Percentiles rank a stretch among this genome's conserved stretches.
Conservation (phyloP, 2,329 filamentous ascomycete genomes). For the Tolypocladium guangdongense region DNA sequence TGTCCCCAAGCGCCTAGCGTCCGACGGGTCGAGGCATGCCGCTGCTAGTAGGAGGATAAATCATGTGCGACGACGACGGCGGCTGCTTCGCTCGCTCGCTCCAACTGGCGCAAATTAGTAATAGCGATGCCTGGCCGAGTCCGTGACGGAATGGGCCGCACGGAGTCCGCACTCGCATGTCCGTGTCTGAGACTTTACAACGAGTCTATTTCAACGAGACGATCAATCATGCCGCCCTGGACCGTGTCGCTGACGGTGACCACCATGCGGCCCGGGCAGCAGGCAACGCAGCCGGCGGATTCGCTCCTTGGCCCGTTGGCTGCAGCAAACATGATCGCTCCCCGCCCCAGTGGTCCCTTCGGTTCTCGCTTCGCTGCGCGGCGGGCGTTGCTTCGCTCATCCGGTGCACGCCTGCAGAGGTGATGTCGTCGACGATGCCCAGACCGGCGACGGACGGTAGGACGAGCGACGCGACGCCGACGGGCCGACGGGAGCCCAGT, state of each 20-base stretch:
- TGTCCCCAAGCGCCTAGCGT: background rate
- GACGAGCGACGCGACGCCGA: background rate
- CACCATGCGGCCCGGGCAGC: background rate
- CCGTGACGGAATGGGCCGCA: too few relatives aligned
- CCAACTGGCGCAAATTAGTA: background rate
- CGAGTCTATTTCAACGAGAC: conserved; percentile 7
- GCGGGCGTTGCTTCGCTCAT: background rate
- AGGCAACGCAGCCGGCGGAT: background rate
- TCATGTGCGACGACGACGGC: background rate
- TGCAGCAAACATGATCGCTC: background rate
- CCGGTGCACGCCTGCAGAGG: background rate
- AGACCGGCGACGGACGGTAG: background rate
- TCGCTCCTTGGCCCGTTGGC: background rate
- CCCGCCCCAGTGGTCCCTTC: background rate
- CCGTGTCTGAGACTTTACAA: conserved; percentile 9
- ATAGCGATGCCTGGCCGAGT: too few relatives aligned
- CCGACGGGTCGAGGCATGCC: background rate
- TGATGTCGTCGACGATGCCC: background rate
- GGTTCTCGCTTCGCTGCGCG: background rate
- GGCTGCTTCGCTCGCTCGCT: background rate
- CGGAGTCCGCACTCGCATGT: too few relatives aligned
- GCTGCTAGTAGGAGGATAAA: background rate
- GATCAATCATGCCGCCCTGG: background rate
- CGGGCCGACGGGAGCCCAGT: background rate
- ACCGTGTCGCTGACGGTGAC: too few relatives aligned